phyloP scores from a whole-genome alignment of 192 early-diverging fungal genomes.

The Gonapodya sp. region DNA sequence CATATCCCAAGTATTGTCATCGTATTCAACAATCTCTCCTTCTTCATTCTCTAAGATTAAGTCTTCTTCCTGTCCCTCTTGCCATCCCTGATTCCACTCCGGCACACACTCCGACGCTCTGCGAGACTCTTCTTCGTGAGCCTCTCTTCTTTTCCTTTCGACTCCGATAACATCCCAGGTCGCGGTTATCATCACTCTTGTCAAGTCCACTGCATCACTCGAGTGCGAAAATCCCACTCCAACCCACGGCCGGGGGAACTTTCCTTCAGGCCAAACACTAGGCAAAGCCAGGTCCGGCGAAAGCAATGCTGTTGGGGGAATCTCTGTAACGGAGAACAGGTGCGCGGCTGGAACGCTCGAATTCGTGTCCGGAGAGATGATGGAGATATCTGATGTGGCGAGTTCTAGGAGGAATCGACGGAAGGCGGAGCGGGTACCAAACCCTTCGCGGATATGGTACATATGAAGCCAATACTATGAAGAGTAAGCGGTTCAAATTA shows the following conservation, averaged over 20 bases:
- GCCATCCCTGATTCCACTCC: no score
- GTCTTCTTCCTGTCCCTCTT: no score
- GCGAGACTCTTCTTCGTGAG: no score
- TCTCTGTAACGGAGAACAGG: not conserved
- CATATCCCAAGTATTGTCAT: no score
- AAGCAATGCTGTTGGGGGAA: no score
- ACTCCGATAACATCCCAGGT: not conserved
- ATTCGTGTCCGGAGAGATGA: no score
- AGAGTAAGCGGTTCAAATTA: no score
- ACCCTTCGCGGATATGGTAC: not conserved
- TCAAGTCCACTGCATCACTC: not conserved
- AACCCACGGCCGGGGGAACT: not conserved
- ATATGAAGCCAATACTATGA: not conserved
- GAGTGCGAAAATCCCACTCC: not conserved
- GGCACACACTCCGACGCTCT: no score
- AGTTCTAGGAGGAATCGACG: not conserved
- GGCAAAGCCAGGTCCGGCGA: not conserved
- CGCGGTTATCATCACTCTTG: not conserved
- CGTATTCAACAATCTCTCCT: no score
- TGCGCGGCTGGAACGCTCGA: no score
- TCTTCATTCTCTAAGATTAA: no score
- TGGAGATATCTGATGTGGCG: not conserved
- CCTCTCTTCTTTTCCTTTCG: not conserved
- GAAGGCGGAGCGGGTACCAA: not conserved
- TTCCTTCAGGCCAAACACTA: not conserved